A percentile compares a stretch with the other conserved stretches of the same genome.
Conservation (phyloP, 2,329 filamentous ascomycete genomes). For the Stagonosporopsis vannaccii region DNA sequence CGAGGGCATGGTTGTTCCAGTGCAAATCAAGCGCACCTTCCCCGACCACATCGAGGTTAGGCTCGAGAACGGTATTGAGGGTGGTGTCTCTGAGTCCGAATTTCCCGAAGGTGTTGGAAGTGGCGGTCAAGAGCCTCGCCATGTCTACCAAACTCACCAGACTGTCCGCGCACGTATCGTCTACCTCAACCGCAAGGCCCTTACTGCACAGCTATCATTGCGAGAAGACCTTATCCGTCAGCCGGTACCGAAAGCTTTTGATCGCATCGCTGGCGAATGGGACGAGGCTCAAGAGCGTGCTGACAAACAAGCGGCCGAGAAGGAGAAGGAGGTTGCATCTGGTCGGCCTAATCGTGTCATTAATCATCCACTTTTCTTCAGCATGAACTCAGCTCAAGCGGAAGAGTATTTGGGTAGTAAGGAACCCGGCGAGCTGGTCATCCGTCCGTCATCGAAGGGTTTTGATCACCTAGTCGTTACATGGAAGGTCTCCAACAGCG, state of each 20-base stretch:
- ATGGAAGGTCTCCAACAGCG: constrained; percentile 95
- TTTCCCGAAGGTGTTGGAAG: constrained; percentile 73
- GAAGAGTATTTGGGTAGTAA: constrained; percentile 92
- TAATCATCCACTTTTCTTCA: constrained; percentile 95
- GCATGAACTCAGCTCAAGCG: constrained; percentile 90
- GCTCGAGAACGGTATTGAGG: constrained; percentile 93
- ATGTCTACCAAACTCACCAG: constrained; percentile 79
- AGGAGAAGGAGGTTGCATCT: constrained; percentile 84
- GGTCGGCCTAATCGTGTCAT: constrained; percentile 92
- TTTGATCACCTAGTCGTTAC: constrained; percentile 95
- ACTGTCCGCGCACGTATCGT: constrained; percentile 87
- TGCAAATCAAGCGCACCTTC: constrained; percentile 86
- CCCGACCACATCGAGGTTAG: constrained; percentile 93
- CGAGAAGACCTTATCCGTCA: constrained; percentile 80
- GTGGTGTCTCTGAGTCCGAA: constrained; percentile 82
- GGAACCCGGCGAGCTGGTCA: constrained; percentile 87
- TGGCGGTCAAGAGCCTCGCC: constrained; percentile 56
- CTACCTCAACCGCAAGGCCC: constrained; percentile 85
- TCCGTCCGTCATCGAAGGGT: constrained; percentile 93
- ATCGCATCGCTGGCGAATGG: constrained; percentile 83
- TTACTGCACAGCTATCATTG: constrained; percentile 83
- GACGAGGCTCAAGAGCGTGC: constrained; percentile 81
- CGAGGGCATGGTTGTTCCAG: constrained; percentile 91
- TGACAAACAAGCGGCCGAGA: constrained; percentile 78
- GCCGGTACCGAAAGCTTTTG: constrained; percentile 57